These are phyloP conservation scores for Carex parvula DNA, from an alignment of 176 grass and related monocot species.

Conservation along the genomic window DNA sequence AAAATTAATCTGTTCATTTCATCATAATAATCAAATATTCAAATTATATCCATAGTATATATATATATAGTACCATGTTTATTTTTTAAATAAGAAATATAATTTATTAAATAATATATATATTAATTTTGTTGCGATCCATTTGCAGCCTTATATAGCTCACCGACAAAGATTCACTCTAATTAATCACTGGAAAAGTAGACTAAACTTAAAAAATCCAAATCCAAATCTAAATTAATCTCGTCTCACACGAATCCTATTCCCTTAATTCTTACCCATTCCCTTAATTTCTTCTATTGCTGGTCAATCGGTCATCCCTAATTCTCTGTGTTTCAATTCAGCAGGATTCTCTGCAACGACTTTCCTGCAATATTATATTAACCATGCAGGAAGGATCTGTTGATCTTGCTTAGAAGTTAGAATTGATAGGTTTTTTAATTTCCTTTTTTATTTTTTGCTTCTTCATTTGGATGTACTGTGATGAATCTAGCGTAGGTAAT, in stretches of 20 bases:
- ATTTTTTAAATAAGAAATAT: too few species aligned
- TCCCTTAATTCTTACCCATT: not conserved
- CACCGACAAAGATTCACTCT: slow-evolving; percentile 1
- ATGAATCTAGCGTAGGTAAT: not conserved
- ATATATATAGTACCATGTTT: too few species aligned
- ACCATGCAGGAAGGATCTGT: too few species aligned
- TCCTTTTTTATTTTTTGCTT: not conserved
- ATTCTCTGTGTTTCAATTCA: not conserved
- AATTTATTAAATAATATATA: too few species aligned
- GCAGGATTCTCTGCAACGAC: not conserved
- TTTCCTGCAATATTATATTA: not conserved
- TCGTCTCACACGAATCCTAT: not conserved
- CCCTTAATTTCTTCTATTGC: not conserved
- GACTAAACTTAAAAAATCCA: not conserved
- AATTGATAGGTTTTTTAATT: not conserved
- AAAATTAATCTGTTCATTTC: too few species aligned
- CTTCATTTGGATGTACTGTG: not conserved
- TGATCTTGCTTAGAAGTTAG: not conserved
- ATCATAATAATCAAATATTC: too few species aligned
- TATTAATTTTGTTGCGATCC: too few species aligned
- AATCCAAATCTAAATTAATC: not conserved
- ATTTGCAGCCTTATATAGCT: too few species aligned
- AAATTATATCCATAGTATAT: too few species aligned
- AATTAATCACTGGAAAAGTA: not conserved
- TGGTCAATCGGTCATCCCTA: not conserved